These are phyloP conservation scores for Podila horticola DNA, from an alignment of 192 early-diverging fungal genomes.

Conservation along the genomic window DNA sequence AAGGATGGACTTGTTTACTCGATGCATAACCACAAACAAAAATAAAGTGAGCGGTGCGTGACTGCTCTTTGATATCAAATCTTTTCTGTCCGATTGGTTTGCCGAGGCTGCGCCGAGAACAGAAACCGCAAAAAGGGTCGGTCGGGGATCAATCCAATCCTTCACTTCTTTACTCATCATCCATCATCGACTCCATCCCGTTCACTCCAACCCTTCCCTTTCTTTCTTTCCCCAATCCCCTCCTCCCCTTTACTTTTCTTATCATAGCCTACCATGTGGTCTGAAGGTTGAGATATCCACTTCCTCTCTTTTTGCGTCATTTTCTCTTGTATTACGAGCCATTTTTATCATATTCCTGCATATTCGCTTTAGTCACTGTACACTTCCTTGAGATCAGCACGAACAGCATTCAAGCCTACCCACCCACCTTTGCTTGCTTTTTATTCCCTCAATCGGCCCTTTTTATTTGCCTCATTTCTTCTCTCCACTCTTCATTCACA, in stretches of 20 bases:
- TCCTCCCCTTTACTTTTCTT: background rate
- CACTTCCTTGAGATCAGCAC: too few species aligned
- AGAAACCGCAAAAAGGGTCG: too few species aligned
- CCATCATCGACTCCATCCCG: slow-evolving; percentile 1
- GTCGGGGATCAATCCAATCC: background rate
- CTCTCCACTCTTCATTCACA: background rate
- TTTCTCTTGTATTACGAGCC: slow-evolving; percentile 1
- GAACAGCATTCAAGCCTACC: background rate
- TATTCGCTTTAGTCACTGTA: too few species aligned
- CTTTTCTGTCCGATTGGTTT: too few species aligned
- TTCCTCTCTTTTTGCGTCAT: slow-evolving; percentile 12
- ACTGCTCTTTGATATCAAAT: too few species aligned
- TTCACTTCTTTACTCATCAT: background rate
- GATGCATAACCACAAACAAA: too few species aligned
- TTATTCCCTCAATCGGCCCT: slow-evolving; percentile 3
- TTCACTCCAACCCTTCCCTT: background rate
- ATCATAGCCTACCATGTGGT: slow-evolving; percentile 37
- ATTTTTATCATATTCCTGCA: background rate
- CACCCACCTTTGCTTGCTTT: slow-evolving; percentile 1
- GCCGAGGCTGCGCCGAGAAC: too few species aligned
- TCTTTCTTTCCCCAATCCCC: background rate
- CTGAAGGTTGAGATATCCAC: slow-evolving; percentile 32
- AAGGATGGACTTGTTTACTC: background rate
- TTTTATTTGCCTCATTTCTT: slow-evolving; percentile 3
- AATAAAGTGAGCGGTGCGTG: too few species aligned